Base-by-base conservation (phyloP, 495 filamentous ascomycete genomes). In the Aspergillus diversus region DNA sequence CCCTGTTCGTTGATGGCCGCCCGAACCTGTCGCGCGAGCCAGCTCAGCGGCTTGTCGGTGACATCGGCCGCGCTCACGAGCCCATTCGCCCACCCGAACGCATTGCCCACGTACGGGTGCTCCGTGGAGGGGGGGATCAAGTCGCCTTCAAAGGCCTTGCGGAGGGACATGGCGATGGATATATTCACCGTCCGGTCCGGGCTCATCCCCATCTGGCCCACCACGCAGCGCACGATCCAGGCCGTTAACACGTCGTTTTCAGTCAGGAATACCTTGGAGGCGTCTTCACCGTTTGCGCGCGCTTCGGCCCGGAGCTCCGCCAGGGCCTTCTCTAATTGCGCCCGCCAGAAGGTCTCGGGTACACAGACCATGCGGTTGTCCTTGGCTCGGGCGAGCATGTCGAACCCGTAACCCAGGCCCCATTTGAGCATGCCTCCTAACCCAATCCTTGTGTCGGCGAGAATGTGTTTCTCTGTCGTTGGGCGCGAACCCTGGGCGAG, bases 1-100 rank as follows among this genome's bases (percentile, higher is more conserved):
- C 79, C 74, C 56, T 81, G 80, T 59, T 77, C 70, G 27, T 69
- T 66, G 49, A 84, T 75, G 5, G 77, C 69, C 3, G 59, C 54
- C 11, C 80, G 73, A 27, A 79, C 61, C 33, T 68, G 63, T 13
- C 72, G 69, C 17, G 81, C 80, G 4, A 74, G 61, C 63, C 67
- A 73, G 64, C 75, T 77, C 4, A 81, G 60, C n/a, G 80, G 80
- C 61, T 77, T 78, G 27, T 60, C 51, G 9, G 67, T 43, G 13
- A 81, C 65, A 5, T 80, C 73, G 5, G 67, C 67, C 1, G 69
- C 76, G 4, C 63, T 65, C 12, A 77, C 60, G 5, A 81, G 69
- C 27, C 71, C 71, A 49, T 73, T 72, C 43, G 71, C 69, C 68
- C 65, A 70, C 42, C 68, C 68, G 21, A 66, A 70, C 39, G 68